These are phyloP conservation scores for Aphanomyces euteiches DNA, from an alignment of 352 stramenopile species.

Conservation along the genomic window DNA sequence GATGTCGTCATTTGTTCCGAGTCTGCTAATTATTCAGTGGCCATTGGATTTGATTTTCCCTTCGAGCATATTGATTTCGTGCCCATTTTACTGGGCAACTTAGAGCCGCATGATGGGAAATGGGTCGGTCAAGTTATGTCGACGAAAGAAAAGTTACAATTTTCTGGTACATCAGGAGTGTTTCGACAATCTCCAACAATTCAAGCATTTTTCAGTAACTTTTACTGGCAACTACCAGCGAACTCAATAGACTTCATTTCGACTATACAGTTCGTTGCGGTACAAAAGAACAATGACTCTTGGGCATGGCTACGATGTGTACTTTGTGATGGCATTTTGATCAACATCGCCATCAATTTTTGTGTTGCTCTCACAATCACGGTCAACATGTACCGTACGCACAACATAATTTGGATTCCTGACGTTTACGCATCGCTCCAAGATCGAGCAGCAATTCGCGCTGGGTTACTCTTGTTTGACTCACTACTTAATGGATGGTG, in stretches of 20 bases:
- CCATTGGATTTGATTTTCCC: neutral
- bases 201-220: neutral
- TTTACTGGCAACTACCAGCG: neutral
- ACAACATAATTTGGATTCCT: slow-evolving; percentile 7
- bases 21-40: neutral
- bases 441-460: neutral
- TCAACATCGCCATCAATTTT: slow-evolving; percentile 2
- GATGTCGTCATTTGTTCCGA: neutral
- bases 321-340: slow-evolving; percentile 8
- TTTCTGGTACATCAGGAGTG: neutral
- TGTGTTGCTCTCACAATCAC: neutral
- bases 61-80: neutral
- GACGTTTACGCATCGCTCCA: slow-evolving; percentile 15
- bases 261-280: neutral
- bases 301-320: neutral
- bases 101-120: too few relatives aligned
- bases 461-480: neutral
- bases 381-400: neutral
- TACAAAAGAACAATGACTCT: neutral
- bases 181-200: neutral
- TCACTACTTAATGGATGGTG: slow-evolving; percentile 9
- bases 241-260: neutral
- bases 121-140: neutral
- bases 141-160: neutral
- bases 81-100: neutral